These are phyloP conservation scores for Lumnitzera racemosa DNA, from an alignment of 345 rosid species.

Conservation along the genomic window DNA sequence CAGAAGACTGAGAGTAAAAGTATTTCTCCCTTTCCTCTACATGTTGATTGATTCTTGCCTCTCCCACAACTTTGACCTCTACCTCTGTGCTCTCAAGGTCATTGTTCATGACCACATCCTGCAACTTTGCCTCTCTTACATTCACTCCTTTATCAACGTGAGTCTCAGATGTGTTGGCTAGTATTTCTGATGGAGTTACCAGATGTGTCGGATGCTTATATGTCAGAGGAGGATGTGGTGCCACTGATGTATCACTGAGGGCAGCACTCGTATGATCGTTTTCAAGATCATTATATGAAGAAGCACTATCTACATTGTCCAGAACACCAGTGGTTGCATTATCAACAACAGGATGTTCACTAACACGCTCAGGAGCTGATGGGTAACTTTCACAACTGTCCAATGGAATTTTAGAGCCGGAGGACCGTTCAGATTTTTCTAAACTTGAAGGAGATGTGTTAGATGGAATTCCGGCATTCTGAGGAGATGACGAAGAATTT, in stretches of 20 bases:
- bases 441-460: constrained; percentile 34
- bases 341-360: constrained; percentile 33
- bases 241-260: constrained; percentile 29
- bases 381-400: constrained; percentile 21
- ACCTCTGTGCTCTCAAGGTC: constrained; percentile 36
- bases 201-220: constrained; percentile 66
- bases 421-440: constrained; percentile 25
- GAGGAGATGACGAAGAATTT: constrained; percentile 21
- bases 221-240: constrained; percentile 25
- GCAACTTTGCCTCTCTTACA: constrained; percentile 31
- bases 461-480: constrained; percentile 27
- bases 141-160: constrained; percentile 30
- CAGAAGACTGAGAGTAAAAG: constrained; percentile 63
- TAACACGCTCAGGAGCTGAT: constrained; percentile 23
- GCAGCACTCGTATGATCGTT: constrained; percentile 28
- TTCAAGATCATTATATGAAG: constrained; percentile 27
- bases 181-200: constrained; percentile 63
- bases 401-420: constrained; percentile 36
- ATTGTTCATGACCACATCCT: constrained; percentile 34
- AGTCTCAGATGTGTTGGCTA: constrained; percentile 41
- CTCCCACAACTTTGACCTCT: constrained; percentile 49
- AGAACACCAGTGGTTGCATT: constrained; percentile 29
- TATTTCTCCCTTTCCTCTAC: constrained; percentile 45
- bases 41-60: constrained; percentile 25
- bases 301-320: constrained; percentile 21